phyloP scores from a whole-genome alignment of 306 rosid genomes.

The Vigna reflexopilosa region DNA sequence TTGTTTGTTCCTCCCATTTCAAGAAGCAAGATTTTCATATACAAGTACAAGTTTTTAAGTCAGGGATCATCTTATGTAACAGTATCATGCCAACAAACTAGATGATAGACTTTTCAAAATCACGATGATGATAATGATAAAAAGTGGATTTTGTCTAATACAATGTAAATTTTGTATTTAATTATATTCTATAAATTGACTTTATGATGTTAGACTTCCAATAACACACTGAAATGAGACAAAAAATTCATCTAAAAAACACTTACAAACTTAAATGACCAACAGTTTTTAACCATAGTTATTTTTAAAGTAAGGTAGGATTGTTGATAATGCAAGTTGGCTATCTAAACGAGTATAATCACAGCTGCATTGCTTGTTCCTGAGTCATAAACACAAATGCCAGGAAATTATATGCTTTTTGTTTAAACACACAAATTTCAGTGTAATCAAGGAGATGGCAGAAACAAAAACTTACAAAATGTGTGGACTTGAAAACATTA shows the following conservation, averaged over 20 bases:
- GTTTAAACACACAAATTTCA: background rate
- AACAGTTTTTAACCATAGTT: background rate
- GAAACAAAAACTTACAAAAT: background rate
- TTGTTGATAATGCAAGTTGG: constrained; percentile 7
- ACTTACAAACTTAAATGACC: background rate
- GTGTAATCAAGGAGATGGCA: constrained; percentile 4
- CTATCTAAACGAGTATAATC: background rate
- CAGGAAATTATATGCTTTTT: background rate
- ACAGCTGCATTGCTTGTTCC: constrained; percentile 2
- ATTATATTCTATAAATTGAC: no score
- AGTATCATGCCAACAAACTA: no score
- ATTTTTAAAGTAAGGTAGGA: background rate
- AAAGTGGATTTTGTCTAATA: no score
- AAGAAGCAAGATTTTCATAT: background rate
- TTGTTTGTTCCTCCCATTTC: constrained; percentile 3
- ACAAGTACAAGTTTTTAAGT: background rate
- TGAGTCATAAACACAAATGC: background rate
- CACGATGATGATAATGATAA: background rate
- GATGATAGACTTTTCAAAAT: no score
- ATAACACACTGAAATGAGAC: no score
- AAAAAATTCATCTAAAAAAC: no score
- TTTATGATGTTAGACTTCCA: no score
- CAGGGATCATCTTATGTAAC: background rate
- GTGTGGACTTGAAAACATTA: background rate
- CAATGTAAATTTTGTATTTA: no score